Base-by-base conservation (phyloP, 2,329 filamentous ascomycete species). In the Cytospora mali region DNA sequence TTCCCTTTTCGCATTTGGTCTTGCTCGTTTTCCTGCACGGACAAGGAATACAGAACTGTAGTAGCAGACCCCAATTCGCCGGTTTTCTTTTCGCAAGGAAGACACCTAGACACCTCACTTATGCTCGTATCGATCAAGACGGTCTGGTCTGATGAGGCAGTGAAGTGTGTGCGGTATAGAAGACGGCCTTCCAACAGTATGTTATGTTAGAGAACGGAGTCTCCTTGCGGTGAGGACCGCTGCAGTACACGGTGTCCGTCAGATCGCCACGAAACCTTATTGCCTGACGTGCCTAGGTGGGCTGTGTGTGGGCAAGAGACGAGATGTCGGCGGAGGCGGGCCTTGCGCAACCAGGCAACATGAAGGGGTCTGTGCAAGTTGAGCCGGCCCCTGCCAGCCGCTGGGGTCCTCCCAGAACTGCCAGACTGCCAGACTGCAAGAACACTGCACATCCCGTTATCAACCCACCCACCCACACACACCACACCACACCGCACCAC, bases 281-380 rank as follows among this genome's bases (percentile, higher is more conserved):
- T 23, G 21, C 42, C 42, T 46, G 42, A 46, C 42, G 42, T 46
- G 42, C 42, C 42, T 46, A n/a, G 42, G 42, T 46, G n/a, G 42
- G 21, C 21, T 11, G 39, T 46, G 39, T 46, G 39, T 21, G 39
- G 33, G 18, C 33, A 35, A 18, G 18, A 16, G 14, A 35, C 33
- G 33, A 46, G n/a, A 21, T 23, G 18, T 11, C n/a, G n/a, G 42
- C n/a, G 42, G 42, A 23, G 42, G 23, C 42, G n/a, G 29, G 42
- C 13, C n/a, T 46, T 23, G 42, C 42, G 42, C 42, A 46, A 46
- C 42, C 21, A n/a, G n/a, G n/a, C n/a, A 39, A 18, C 35, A 18
- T 23, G 42, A 10, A 46, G 42, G 42, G 42, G 42, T 46, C 42
- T 46, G 42, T 46, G 42, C 42, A 46, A 46, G 42, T 21, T 46